Evolutionary conservation across 2,329 filamentous ascomycete genomes (phyloP).

Genomic region (Ampelomyces quisqualis): DNA sequence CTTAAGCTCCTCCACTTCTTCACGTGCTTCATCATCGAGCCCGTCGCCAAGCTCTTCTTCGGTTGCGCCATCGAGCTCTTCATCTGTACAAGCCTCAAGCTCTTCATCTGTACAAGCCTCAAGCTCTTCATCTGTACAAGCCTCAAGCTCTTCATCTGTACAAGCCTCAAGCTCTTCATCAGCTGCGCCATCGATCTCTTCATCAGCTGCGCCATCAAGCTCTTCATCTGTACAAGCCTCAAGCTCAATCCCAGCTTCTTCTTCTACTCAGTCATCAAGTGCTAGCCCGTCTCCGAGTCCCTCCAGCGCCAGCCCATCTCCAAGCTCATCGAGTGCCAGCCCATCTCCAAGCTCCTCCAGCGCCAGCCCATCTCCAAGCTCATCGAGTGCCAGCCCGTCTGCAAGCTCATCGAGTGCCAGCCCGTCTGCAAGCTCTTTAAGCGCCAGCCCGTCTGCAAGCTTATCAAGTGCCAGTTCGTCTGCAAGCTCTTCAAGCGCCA

Average conservation of each 20-base stretch:
- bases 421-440: background rate
- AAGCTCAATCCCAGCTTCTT: background rate
- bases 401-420: background rate
- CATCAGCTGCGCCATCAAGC: background rate
- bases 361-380: background rate
- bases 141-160: constrained; percentile 2
- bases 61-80: background rate
- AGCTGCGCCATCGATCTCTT: background rate
- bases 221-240: no score
- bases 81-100: background rate
- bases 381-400: background rate
- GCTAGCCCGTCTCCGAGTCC: no score
- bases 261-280: background rate
- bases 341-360: background rate
- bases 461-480: no score
- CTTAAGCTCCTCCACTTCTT: background rate
- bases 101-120: background rate
- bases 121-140: background rate
- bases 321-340: no score
- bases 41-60: background rate
- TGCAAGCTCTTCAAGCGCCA: no score
- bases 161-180: background rate
- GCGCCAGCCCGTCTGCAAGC: no score
- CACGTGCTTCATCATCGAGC: background rate
- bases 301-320: no score